Conservation (phyloP, 108 stramenopile species). For the Nitzschia sp. region DNA sequence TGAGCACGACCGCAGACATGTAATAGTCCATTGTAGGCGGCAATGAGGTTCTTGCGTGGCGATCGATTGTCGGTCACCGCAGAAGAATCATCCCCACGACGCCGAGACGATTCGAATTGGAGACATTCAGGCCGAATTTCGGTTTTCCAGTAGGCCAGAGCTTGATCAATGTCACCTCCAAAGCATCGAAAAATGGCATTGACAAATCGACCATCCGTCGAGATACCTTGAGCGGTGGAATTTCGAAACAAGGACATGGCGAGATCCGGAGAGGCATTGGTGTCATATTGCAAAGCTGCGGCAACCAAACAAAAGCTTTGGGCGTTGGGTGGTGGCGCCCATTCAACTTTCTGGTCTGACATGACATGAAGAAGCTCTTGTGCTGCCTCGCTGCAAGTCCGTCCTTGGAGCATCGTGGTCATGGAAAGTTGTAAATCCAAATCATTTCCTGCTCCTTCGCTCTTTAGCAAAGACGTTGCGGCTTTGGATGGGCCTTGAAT, state of each 20-base stretch:
- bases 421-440: background rate
- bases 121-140: slow-evolving; percentile 61
- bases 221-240: slow-evolving; percentile 28
- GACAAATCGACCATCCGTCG: slow-evolving; percentile 74
- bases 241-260: slow-evolving; percentile 43
- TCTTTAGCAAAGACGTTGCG: background rate
- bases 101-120: slow-evolving; percentile 14
- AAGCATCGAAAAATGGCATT: slow-evolving; percentile 82
- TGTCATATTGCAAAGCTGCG: slow-evolving; percentile 36
- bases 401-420: slow-evolving; percentile 37
- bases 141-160: slow-evolving; percentile 66
- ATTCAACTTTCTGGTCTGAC: slow-evolving; percentile 15
- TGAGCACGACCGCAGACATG: slow-evolving; percentile 74
- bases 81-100: background rate
- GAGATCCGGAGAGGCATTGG: background rate
- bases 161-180: slow-evolving; percentile 68
- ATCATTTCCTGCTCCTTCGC: background rate
- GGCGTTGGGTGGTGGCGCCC: slow-evolving; percentile 53
- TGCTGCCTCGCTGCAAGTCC: slow-evolving; percentile 54
- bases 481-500: slow-evolving; percentile 4
- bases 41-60: slow-evolving; percentile 50
- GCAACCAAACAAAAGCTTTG: slow-evolving; percentile 79
- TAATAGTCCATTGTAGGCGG: slow-evolving; percentile 83
- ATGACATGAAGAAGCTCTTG: slow-evolving; percentile 48
- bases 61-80: background rate